A percentile compares a stretch with the other conserved stretches of the same genome.
Conservation (phyloP, 2,329 filamentous ascomycete genomes). For the Hymenoscyphus albidus region DNA sequence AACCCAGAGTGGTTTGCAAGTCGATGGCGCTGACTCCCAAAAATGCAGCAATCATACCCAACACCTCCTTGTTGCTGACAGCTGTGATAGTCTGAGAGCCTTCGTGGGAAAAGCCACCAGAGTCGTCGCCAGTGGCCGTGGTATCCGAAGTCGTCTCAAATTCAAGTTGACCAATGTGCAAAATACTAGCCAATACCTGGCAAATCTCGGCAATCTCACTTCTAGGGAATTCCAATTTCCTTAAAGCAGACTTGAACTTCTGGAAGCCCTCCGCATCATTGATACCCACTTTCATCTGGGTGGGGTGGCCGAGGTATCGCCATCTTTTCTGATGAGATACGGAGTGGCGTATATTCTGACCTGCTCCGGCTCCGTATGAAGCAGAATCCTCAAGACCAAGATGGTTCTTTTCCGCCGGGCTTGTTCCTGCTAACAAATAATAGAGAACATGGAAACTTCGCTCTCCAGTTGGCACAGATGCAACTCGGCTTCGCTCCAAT, state of each 20-base stretch:
- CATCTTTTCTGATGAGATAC: conserved; percentile 67
- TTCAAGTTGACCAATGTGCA: conserved; percentile 97
- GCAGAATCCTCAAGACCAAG: conserved; percentile 51
- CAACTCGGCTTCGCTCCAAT: conserved; percentile 85
- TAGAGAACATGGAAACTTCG: conserved; percentile 95
- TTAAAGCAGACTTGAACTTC: conserved; percentile 91
- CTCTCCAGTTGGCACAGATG: conserved; percentile 90
- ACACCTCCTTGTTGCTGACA: conserved; percentile 89
- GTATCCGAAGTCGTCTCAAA: conserved; percentile 82
- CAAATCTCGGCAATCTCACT: conserved; percentile 96
- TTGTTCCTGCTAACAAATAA: conserved; percentile 91
- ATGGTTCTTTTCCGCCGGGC: conserved; percentile 83
- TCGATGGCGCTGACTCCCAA: conserved; percentile 77
- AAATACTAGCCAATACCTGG: conserved; percentile 85
- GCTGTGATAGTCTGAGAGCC: conserved; percentile 80
- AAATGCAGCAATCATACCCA: conserved; percentile 88
- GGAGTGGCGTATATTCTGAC: conserved; percentile 45
- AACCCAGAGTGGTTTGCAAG: conserved; percentile 82
- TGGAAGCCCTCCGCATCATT: conserved; percentile 95
- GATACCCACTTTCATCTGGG: conserved; percentile 93
- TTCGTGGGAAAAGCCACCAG: conserved; percentile 93
- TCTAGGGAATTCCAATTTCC: conserved; percentile 90
- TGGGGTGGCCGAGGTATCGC: conserved; percentile 94
- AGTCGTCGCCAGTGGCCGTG: conserved; percentile 77
- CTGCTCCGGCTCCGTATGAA: conserved; percentile 46